Percentiles rank a stretch among this genome's conserved stretches.
Conservation (phyloP, 1,284 basidiomycete species). For the Phellopilus nigrolimitatus region DNA sequence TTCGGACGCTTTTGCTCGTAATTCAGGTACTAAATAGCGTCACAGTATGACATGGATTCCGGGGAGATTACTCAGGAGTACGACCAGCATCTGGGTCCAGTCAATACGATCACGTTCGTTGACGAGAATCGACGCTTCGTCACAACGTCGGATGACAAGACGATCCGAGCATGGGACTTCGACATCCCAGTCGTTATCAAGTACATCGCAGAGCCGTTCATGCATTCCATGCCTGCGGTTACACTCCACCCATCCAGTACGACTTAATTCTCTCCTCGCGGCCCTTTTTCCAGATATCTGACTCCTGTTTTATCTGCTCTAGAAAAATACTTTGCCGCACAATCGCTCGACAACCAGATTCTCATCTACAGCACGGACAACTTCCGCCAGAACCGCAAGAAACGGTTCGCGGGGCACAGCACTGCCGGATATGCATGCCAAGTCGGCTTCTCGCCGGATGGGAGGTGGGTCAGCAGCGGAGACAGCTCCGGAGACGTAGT, state of each 20-base stretch:
- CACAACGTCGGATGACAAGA: constrained; percentile 99
- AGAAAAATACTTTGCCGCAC: constrained; percentile 97
- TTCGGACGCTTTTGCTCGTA: not conserved
- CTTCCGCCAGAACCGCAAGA: constrained; percentile 97
- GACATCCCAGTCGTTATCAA: constrained; percentile 99
- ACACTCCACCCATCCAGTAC: constrained; percentile 89
- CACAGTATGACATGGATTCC: constrained; percentile 88
- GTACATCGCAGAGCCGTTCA: constrained; percentile 97
- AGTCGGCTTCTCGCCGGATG: constrained; percentile 95
- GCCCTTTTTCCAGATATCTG: constrained; percentile 1
- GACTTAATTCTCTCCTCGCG: constrained; percentile 31
- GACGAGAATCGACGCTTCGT: constrained; percentile 96
- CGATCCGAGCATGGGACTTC: constrained; percentile 97
- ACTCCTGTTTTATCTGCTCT: constrained; percentile 16
- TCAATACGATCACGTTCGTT: constrained; percentile 98
- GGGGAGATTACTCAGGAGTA: constrained; percentile 97
- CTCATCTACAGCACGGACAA: constrained; percentile 94
- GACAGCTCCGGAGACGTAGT: constrained; percentile 94
- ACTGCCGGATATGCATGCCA: constrained; percentile 97
- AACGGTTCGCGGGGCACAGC: constrained; percentile 95
- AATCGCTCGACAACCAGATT: constrained; percentile 98
- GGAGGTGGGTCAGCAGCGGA: constrained; percentile 95
- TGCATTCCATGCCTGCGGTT: constrained; percentile 99
- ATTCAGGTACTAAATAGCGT: constrained; percentile 5
- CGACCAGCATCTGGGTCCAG: constrained; percentile 96